Conservation (phyloP, 1,284 basidiomycete species). For the Vanrija sp. region DNA sequence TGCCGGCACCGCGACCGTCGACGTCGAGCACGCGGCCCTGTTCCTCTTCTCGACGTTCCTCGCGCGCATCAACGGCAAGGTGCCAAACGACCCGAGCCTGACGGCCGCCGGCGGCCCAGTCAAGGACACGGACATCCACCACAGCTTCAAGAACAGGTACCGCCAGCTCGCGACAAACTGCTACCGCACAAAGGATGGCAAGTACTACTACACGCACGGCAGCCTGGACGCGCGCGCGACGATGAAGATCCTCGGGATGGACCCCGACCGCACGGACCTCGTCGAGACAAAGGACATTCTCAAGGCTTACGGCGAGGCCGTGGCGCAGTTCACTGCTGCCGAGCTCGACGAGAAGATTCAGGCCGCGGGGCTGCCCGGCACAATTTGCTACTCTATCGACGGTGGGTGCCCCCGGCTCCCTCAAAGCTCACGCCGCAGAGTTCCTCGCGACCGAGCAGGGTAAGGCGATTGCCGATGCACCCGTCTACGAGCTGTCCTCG, state of each 20-base stretch:
- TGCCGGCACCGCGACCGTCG: not conserved
- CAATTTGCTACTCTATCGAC: slow-evolving; percentile 7
- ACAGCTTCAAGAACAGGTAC: slow-evolving; percentile 2
- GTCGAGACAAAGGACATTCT: slow-evolving; percentile 1
- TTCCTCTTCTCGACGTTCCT: slow-evolving; percentile 1
- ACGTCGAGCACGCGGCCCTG: slow-evolving; percentile 12
- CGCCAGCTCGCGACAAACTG: slow-evolving; percentile 4
- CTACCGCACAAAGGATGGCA: slow-evolving; percentile 10
- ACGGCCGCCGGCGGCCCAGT: not conserved
- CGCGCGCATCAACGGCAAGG: slow-evolving; percentile 1
- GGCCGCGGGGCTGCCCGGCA: not conserved
- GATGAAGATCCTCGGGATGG: slow-evolving; percentile 1
- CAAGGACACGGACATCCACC: slow-evolving; percentile 1
- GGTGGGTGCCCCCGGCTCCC: not conserved
- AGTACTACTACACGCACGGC: slow-evolving; percentile 10
- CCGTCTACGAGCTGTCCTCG: slow-evolving; percentile 10
- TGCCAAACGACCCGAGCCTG: not conserved
- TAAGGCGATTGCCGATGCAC: slow-evolving; percentile 6
- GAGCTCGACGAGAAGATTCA: slow-evolving; percentile 11
- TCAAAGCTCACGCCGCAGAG: not conserved
- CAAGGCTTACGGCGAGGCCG: slow-evolving; percentile 4
- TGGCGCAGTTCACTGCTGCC: slow-evolving; percentile 3
- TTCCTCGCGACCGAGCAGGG: slow-evolving; percentile 6
- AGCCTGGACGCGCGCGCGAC: slow-evolving; percentile 3
- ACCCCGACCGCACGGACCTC: not conserved